phyloP scores from a whole-genome alignment of 1,139 yeast species.

The Lizanozyma gosingica region DNA sequence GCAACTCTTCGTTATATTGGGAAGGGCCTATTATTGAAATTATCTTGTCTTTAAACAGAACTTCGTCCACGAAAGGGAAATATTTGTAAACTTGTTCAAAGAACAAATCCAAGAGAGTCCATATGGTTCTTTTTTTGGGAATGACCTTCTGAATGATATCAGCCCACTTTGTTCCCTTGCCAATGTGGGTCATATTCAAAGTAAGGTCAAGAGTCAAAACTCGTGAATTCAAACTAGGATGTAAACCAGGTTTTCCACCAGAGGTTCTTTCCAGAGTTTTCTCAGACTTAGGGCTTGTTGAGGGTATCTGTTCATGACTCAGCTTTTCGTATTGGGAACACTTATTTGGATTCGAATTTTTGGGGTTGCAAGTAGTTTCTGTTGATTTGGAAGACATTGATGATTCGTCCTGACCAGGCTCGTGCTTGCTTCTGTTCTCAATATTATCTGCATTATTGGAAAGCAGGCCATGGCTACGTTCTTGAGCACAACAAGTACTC shows the following conservation, averaged over 20 bases:
- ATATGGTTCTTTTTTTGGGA: slow-evolving; percentile 23
- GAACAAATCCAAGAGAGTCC: slow-evolving; percentile 24
- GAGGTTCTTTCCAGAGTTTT: no score
- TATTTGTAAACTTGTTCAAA: slow-evolving; percentile 26
- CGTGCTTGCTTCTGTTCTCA: not conserved
- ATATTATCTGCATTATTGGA: not conserved
- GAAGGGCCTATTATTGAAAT: slow-evolving; percentile 19
- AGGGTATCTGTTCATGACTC: no score
- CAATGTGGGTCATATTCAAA: slow-evolving; percentile 20
- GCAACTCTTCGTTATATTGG: slow-evolving; percentile 14
- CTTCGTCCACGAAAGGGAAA: slow-evolving; percentile 29
- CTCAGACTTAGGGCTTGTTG: no score
- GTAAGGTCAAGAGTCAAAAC: slow-evolving; percentile 22
- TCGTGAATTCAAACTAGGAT: slow-evolving; percentile 10
- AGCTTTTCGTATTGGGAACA: not conserved
- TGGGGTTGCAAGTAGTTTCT: slow-evolving; percentile 14
- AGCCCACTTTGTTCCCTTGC: slow-evolving; percentile 21
- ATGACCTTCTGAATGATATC: slow-evolving; percentile 23
- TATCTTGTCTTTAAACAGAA: slow-evolving; percentile 13
- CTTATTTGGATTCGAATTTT: slow-evolving; percentile 1
- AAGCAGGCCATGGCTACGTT: slow-evolving; percentile 2
- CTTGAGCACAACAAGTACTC: slow-evolving; percentile 11
- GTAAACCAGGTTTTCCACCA: not conserved
- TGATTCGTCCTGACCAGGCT: not conserved
- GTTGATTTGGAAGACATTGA: slow-evolving; percentile 7